Conservation (phyloP, 2,329 filamentous ascomycete species). For the Penicillium nordicum region DNA sequence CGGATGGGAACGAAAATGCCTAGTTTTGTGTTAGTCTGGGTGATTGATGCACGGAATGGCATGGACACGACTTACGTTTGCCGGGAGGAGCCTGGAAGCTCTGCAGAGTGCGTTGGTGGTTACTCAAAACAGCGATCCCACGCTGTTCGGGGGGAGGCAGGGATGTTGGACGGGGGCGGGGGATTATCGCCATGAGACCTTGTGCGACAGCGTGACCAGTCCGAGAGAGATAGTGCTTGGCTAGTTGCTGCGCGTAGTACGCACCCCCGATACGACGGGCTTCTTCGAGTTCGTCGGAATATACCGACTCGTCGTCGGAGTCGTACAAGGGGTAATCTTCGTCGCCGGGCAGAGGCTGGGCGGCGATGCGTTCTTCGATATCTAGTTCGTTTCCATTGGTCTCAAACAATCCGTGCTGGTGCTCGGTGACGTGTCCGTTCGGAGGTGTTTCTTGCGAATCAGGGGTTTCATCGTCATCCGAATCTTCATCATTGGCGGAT, state of each 20-base stretch:
- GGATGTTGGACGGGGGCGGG: conserved; percentile 48
- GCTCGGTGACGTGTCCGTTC: conserved; percentile 3
- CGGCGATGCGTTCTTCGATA: conserved; percentile 77
- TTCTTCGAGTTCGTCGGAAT: conserved; percentile 71
- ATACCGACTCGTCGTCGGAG: conserved; percentile 77
- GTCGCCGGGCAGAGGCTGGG: conserved; percentile 54
- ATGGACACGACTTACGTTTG: conserved; percentile 44
- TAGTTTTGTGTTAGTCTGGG: conserved; percentile 49
- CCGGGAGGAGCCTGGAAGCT: conserved; percentile 58
- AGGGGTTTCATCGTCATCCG: conserved; percentile 61
- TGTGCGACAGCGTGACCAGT: conserved; percentile 45
- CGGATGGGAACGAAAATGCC: conserved; percentile 94
- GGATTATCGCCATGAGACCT: conserved; percentile 52
- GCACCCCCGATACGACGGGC: conserved; percentile 72
- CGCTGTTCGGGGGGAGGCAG: conserved; percentile 38
- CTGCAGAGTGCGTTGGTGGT: conserved; percentile 44
- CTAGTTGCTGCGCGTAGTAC: conserved; percentile 65
- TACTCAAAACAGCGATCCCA: conserved; percentile 42
- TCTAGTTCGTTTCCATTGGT: conserved; percentile 57
- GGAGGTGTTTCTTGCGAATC: conserved; percentile 2
- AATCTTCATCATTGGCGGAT: conserved; percentile 72
- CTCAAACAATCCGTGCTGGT: conserved; percentile 49
- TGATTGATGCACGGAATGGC: neutral
- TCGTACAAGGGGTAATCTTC: conserved; percentile 88
- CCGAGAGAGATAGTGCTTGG: conserved; percentile 51